Evolutionary conservation across 495 filamentous ascomycete species (phyloP).

Genomic region (Hypoxylon rickii): DNA sequence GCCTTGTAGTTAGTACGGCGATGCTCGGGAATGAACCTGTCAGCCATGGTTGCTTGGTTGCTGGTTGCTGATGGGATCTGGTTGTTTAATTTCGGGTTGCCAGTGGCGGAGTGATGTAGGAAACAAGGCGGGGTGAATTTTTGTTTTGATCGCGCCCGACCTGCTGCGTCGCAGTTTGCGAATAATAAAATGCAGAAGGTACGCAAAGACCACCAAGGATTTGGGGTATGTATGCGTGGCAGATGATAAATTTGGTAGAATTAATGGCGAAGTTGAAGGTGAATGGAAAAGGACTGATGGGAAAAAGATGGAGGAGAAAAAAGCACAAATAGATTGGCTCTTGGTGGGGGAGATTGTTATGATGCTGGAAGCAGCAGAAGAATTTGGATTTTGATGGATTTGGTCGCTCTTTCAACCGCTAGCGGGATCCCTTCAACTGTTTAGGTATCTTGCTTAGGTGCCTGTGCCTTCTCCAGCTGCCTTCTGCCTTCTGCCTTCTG

Average conservation of each 20-base stretch:
- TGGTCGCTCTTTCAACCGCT: constrained; percentile 38
- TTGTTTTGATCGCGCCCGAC: constrained; percentile 29
- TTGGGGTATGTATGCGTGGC: neutral
- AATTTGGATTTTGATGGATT: constrained; percentile 34
- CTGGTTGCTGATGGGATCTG: neutral
- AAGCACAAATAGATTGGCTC: constrained; percentile 35
- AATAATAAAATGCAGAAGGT: neutral
- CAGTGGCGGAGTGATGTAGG: constrained; percentile 41
- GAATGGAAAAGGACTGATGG: constrained; percentile 20
- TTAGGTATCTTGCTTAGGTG: no score
- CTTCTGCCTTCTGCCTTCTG: no score
- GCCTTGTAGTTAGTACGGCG: constrained; percentile 99
- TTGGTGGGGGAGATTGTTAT: constrained; percentile 33
- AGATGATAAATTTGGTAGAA: neutral
- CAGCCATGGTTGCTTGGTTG: constrained; percentile 77
- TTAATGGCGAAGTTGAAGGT: neutral
- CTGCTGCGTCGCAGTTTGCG: neutral
- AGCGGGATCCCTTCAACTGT: no score
- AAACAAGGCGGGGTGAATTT: constrained; percentile 45
- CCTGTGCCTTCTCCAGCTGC: no score
- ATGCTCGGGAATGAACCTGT: constrained; percentile 99
- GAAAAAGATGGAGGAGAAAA: constrained; percentile 30
- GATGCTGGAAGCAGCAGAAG: constrained; percentile 41
- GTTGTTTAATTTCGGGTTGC: neutral
- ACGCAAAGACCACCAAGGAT: constrained; percentile 9